Conservation (phyloP, 805 yeast species). For the Yarrowia sp. region DNA sequence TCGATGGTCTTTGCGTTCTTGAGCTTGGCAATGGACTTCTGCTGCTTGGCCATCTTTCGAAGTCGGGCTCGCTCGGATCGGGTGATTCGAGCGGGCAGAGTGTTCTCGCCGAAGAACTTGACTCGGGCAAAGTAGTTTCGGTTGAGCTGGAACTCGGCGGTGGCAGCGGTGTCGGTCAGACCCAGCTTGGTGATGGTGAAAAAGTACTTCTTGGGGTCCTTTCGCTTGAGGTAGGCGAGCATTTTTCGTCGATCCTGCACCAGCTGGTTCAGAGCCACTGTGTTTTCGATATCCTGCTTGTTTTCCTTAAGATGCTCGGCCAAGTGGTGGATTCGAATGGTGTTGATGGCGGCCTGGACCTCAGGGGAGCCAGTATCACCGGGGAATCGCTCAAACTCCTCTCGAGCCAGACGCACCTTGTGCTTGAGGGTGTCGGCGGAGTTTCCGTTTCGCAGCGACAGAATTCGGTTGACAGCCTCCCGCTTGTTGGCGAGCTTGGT, state of each 20-base stretch:
- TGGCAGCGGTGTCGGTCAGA: conserved; percentile 77
- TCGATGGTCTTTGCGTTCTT: not conserved
- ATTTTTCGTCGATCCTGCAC: conserved; percentile 90
- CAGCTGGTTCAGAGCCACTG: conserved; percentile 75
- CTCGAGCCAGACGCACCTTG: conserved; percentile 68
- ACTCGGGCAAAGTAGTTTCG: conserved; percentile 49
- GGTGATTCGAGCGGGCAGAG: conserved; percentile 49
- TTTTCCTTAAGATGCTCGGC: conserved; percentile 74
- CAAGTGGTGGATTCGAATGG: conserved; percentile 78
- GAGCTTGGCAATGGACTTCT: conserved; percentile 34
- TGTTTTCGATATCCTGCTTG: conserved; percentile 75
- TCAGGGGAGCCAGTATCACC: conserved; percentile 97
- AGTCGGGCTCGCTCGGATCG: conserved; percentile 42
- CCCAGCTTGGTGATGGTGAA: conserved; percentile 89
- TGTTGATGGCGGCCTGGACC: conserved; percentile 91
- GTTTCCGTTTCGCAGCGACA: conserved; percentile 74
- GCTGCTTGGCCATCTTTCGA: conserved; percentile 27
- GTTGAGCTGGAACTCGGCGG: conserved; percentile 66
- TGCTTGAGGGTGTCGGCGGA: conserved; percentile 62
- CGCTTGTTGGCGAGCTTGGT: conserved; percentile 61
- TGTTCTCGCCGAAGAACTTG: conserved; percentile 51
- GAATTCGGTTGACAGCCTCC: conserved; percentile 71
- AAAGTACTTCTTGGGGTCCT: conserved; percentile 80
- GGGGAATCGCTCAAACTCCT: conserved; percentile 80
- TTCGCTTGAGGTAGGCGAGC: conserved; percentile 80